Percentiles rank a stretch among this genome's conserved stretches.
phyloP scores from a whole-genome alignment of 805 yeast species.

The Lipomyces chichibuensis region DNA sequence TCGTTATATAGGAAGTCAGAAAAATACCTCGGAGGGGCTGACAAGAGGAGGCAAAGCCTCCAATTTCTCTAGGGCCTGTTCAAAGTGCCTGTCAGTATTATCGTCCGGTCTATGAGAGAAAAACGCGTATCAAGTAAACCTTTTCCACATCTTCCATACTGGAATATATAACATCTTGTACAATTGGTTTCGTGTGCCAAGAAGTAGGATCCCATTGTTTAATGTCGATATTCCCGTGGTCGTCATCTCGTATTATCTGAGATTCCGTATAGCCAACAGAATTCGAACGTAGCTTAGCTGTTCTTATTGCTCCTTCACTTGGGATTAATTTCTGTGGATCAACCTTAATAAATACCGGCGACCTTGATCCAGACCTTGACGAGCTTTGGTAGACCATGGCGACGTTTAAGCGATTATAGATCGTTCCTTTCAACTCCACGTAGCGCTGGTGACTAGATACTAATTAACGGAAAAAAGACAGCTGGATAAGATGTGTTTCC shows the following conservation, averaged over 20 bases:
- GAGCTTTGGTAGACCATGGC: not conserved
- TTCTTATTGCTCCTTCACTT: conserved; percentile 46
- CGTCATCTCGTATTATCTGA: conserved; percentile 3
- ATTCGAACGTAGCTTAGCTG: conserved; percentile 47
- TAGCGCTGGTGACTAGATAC: not conserved
- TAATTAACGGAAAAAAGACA: not conserved
- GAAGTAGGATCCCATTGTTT: conserved; percentile 47
- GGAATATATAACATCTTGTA: conserved; percentile 50
- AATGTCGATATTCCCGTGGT: conserved; percentile 3
- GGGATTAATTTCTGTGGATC: conserved; percentile 45
- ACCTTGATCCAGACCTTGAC: conserved; percentile 1
- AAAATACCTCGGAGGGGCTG: conserved; percentile 43
- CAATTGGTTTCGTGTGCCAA: conserved; percentile 51
- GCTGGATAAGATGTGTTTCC: not conserved
- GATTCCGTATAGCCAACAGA: conserved; percentile 38
- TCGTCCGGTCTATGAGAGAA: not conserved
- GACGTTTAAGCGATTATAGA: too few relatives aligned
- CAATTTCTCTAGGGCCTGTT: conserved; percentile 46
- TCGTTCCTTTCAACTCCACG: not conserved
- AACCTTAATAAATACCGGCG: conserved; percentile 37
- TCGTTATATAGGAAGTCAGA: not conserved
- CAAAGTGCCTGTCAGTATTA: not conserved
- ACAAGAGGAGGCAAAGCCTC: conserved; percentile 51
- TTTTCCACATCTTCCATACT: conserved; percentile 46
- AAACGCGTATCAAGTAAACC: conserved; percentile 8